Conservation (phyloP, 2,329 filamentous ascomycete species). For the Aspergillus flavus region DNA sequence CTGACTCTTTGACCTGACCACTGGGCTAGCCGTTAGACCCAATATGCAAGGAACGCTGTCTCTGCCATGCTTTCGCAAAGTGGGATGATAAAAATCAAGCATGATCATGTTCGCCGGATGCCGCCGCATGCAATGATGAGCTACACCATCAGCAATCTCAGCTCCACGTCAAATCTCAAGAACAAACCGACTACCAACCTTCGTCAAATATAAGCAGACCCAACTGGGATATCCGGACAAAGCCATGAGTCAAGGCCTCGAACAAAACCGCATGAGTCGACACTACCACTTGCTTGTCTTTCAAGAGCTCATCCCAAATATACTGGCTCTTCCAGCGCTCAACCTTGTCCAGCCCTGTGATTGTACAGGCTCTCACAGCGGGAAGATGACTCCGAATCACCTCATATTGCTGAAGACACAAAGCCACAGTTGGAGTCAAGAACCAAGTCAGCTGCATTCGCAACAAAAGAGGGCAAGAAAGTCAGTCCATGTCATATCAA, state of each 20-base stretch:
- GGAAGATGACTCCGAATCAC: slow-evolving; percentile 64
- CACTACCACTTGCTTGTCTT: slow-evolving; percentile 70
- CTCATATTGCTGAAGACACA: slow-evolving; percentile 67
- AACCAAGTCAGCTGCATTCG: slow-evolving; percentile 64
- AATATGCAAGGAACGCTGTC: slow-evolving; percentile 65
- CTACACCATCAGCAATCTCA: slow-evolving; percentile 37
- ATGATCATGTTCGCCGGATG: slow-evolving; percentile 72
- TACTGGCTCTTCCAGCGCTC: slow-evolving; percentile 70
- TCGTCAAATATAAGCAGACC: slow-evolving; percentile 81
- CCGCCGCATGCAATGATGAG: slow-evolving; percentile 71
- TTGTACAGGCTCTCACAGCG: slow-evolving; percentile 58
- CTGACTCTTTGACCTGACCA: slow-evolving; percentile 60
- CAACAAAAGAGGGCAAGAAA: not conserved
- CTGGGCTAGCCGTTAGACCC: slow-evolving; percentile 79
- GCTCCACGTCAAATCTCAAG: not conserved
- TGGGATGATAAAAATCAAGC: slow-evolving; percentile 66
- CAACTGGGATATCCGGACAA: slow-evolving; percentile 66
- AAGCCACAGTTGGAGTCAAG: slow-evolving; percentile 67
- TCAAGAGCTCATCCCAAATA: slow-evolving; percentile 69
- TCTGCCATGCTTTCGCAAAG: slow-evolving; percentile 37
- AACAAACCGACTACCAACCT: slow-evolving; percentile 54
- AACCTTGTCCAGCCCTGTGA: slow-evolving; percentile 70
- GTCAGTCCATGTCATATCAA: not conserved
- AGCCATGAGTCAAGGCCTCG: slow-evolving; percentile 74
- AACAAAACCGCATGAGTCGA: slow-evolving; percentile 75